A percentile compares a stretch with the other conserved stretches of the same genome.
phyloP scores from a whole-genome alignment of 148 eudicot species.

The Euryodendron excelsum region DNA sequence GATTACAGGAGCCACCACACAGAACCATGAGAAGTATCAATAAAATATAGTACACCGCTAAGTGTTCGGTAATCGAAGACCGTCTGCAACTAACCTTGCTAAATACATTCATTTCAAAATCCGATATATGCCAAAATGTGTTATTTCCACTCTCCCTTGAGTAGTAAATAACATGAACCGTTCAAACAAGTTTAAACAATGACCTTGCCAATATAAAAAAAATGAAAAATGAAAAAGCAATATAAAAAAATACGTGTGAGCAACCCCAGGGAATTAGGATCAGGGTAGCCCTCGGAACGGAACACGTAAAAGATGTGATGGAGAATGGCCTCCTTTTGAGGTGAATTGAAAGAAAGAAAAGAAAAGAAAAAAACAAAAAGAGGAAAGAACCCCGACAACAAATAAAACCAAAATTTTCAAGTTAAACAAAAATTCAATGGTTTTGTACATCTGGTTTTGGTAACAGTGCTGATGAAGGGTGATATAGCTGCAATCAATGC shows the following conservation, averaged over 20 bases:
- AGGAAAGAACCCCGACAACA: neutral
- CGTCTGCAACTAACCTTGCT: neutral
- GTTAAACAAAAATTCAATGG: conserved; percentile 17
- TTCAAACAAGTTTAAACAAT: neutral
- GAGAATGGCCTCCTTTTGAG: conserved; percentile 27
- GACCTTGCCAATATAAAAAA: neutral
- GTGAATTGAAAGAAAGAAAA: conserved; percentile 10
- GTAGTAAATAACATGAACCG: conserved; percentile 22
- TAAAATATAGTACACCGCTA: no score
- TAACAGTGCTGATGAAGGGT: conserved; percentile 69
- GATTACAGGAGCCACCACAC: no score
- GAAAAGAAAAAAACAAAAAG: neutral
- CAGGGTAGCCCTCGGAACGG: conserved; percentile 17
- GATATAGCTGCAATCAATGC: conserved; percentile 81
- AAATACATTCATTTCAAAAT: conserved; percentile 10
- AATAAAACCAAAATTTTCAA: conserved; percentile 11
- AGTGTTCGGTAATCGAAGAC: no score
- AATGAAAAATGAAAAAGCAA: neutral
- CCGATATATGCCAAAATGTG: conserved; percentile 8
- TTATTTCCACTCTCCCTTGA: conserved; percentile 19
- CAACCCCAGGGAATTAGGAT: conserved; percentile 10
- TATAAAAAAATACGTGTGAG: conserved; percentile 10
- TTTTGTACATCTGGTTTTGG: conserved; percentile 33
- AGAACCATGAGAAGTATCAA: no score
- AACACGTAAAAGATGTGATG: conserved; percentile 30